A percentile compares a stretch with the other conserved stretches of the same genome.
Conservation (phyloP, 768 basidiomycete genomes). For the Naganishia vaughanmartiniae region DNA sequence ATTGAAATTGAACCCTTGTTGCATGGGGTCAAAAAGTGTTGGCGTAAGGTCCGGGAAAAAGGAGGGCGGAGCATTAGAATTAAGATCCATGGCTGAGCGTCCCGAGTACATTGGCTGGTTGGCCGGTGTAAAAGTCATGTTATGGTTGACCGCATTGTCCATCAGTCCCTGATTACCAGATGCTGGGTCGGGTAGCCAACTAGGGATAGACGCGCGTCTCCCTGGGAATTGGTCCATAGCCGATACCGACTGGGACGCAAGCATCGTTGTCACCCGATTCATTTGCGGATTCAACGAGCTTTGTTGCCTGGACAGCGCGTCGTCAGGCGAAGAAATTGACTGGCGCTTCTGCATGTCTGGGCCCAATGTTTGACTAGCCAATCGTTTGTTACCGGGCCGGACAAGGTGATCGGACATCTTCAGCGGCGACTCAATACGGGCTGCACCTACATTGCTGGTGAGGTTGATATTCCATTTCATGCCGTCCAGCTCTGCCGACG, state of each 20-base stretch:
- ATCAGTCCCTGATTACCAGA: not conserved
- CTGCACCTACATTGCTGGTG: not conserved
- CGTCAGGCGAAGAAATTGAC: slow-evolving; percentile 3
- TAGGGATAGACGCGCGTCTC: slow-evolving; percentile 4
- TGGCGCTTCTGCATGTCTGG: slow-evolving; percentile 36
- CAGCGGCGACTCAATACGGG: not conserved
- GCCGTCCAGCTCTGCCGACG: slow-evolving; percentile 12
- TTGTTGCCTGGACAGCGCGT: not conserved
- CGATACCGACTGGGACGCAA: not conserved
- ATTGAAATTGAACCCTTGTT: slow-evolving; percentile 15
- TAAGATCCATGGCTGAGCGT: not conserved
- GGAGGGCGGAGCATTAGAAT: not conserved
- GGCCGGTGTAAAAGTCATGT: not conserved
- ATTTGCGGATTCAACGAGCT: not conserved
- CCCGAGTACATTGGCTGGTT: not conserved
- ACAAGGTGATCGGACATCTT: slow-evolving; percentile 26
- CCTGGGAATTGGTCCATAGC: not conserved
- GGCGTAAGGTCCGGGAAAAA: slow-evolving; percentile 9
- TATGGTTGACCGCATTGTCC: not conserved
- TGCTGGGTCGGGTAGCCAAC: slow-evolving; percentile 6
- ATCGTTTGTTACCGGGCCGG: slow-evolving; percentile 49
- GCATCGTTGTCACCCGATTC: not conserved
- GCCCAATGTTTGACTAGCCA: slow-evolving; percentile 45
- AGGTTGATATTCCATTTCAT: slow-evolving; percentile 22
- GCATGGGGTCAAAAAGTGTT: not conserved